A percentile compares a stretch with the other conserved stretches of the same genome.
Evolutionary conservation across 1,139 yeast genomes (phyloP).

Genomic region (Debaryomyces psychrophilus): DNA sequence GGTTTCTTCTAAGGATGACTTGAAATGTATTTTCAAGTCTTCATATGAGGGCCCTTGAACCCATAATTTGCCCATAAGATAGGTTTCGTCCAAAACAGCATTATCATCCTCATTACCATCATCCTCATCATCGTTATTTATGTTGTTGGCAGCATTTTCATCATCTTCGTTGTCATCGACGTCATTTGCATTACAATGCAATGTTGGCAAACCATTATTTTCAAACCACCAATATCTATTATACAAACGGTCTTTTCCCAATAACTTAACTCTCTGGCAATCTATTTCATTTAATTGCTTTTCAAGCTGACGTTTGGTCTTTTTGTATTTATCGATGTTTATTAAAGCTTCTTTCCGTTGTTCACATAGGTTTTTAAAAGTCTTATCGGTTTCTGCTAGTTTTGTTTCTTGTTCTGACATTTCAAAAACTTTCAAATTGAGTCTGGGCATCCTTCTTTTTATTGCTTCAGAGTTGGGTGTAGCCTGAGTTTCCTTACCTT

Average conservation of each 20-base stretch:
- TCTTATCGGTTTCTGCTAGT: slow-evolving; percentile 48
- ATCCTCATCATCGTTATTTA: slow-evolving; percentile 33
- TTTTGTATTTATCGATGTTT: slow-evolving; percentile 47
- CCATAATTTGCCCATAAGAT: slow-evolving; percentile 88
- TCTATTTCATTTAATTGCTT: slow-evolving; percentile 65
- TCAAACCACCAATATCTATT: slow-evolving; percentile 98
- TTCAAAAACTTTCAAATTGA: slow-evolving; percentile 39
- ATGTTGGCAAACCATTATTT: slow-evolving; percentile 73
- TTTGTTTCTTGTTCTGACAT: slow-evolving; percentile 54
- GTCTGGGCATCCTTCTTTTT: slow-evolving; percentile 27
- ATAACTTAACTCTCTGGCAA: slow-evolving; percentile 71
- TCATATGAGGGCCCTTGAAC: slow-evolving; percentile 86
- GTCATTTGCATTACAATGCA: slow-evolving; percentile 44
- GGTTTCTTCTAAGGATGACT: slow-evolving; percentile 14
- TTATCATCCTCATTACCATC: slow-evolving; percentile 32
- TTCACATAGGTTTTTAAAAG: slow-evolving; percentile 50
- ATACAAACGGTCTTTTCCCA: slow-evolving; percentile 83
- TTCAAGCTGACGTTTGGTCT: slow-evolving; percentile 55
- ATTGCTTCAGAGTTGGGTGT: slow-evolving; percentile 19
- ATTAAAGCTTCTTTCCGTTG: slow-evolving; percentile 42
- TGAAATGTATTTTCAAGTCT: slow-evolving; percentile 46
- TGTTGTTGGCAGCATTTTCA: slow-evolving; percentile 29
- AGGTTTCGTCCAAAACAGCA: slow-evolving; percentile 57
- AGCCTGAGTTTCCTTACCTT: slow-evolving; percentile 10
- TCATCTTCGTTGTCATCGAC: slow-evolving; percentile 45